A percentile compares a stretch with the other conserved stretches of the same genome.
Conservation (phyloP, 2,329 filamentous ascomycete species). For the Fusarium praegraminearum region DNA sequence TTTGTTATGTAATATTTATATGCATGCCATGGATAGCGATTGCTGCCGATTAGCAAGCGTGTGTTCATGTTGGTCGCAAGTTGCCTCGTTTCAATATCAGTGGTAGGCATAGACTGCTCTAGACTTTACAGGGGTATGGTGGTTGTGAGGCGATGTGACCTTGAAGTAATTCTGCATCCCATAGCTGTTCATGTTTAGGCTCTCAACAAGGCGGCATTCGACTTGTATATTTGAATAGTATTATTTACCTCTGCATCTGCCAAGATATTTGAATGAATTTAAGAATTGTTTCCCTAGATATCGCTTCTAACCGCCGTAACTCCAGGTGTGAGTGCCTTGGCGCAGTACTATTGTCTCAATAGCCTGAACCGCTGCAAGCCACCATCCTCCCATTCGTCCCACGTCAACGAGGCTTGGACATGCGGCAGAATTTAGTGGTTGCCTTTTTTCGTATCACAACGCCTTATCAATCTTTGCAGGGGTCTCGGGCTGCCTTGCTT, state of each 20-base stretch:
- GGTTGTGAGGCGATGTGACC: neutral
- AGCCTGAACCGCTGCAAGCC: neutral
- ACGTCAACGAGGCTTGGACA: neutral
- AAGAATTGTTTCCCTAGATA: rapidly evolving
- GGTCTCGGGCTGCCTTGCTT: too few species aligned
- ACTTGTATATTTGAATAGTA: neutral
- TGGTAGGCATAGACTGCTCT: neutral
- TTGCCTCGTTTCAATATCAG: neutral
- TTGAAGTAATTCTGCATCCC: neutral
- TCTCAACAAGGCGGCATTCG: rapidly evolving
- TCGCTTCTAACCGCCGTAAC: neutral
- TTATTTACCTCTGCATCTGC: neutral
- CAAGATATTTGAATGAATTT: rapidly evolving
- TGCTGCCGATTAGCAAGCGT: neutral
- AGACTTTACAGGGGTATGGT: neutral
- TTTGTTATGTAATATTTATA: neutral
- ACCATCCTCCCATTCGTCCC: neutral
- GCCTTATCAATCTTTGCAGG: slow-evolving; percentile 1
- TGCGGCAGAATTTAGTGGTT: neutral
- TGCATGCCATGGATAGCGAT: neutral
- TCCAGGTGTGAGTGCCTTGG: neutral
- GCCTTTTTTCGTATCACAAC: neutral
- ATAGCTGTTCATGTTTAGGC: too few species aligned
- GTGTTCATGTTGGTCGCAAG: neutral
- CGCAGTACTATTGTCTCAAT: neutral